These are phyloP conservation scores for Didymella arachidicola DNA, from an alignment of 2,329 filamentous ascomycete genomes.

Conservation along the genomic window DNA sequence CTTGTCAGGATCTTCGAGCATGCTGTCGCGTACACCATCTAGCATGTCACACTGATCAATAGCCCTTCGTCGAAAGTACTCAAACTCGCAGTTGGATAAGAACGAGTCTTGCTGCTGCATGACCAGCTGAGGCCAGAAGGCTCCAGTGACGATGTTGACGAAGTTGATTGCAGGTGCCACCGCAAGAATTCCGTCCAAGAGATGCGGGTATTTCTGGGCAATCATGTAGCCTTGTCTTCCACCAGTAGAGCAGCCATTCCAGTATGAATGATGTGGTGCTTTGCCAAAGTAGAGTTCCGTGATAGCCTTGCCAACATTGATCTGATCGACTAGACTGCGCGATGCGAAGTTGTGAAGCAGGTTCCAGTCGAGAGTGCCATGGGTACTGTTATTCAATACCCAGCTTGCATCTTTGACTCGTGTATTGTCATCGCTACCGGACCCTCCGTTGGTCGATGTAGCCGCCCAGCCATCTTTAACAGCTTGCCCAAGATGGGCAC, in stretches of 20 bases:
- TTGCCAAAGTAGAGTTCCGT: conserved; percentile 46
- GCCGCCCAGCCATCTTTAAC: conserved; percentile 43
- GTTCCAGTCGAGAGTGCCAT: conserved; percentile 39
- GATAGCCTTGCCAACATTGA: conserved; percentile 46
- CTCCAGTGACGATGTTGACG: conserved; percentile 29
- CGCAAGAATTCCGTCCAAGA: conserved; percentile 48
- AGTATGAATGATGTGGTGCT: conserved; percentile 45
- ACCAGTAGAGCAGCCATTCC: conserved; percentile 47
- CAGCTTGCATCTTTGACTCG: conserved; percentile 28
- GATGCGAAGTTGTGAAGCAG: conserved; percentile 51
- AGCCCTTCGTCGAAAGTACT: conserved; percentile 30
- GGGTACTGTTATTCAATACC: conserved; percentile 26
- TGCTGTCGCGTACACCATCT: conserved; percentile 45
- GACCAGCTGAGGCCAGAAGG: conserved; percentile 38
- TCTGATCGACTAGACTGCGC: conserved; percentile 48
- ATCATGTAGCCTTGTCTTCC: conserved; percentile 48
- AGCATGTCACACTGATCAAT: conserved; percentile 40
- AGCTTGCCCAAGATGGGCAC: conserved; percentile 34
- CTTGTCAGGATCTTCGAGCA: conserved; percentile 36
- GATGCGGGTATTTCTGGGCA: conserved; percentile 44
- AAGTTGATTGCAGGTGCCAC: conserved; percentile 43
- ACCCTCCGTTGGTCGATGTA: conserved; percentile 46
- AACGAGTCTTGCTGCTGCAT: conserved; percentile 39
- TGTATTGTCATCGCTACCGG: conserved; percentile 20
- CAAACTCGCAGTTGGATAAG: conserved; percentile 39